Base-by-base conservation (phyloP, 106 monocot species). In the Dendrobium officinale region DNA sequence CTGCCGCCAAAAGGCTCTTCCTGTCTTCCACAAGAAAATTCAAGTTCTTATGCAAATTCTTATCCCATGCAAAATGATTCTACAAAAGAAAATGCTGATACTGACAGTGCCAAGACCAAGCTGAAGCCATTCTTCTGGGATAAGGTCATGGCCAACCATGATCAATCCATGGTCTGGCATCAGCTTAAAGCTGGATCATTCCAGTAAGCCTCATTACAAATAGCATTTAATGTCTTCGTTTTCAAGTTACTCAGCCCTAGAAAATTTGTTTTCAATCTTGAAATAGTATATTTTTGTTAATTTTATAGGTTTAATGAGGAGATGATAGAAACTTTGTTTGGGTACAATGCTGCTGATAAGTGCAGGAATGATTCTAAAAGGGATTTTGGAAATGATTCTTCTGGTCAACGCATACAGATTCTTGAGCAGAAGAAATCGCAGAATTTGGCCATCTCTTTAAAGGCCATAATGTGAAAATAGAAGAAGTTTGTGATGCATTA, bases 71-170 rank as follows among this genome's bases (percentile, higher is more conserved):
- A 81, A 77, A 86, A 81, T 75, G 76, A 19, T 68, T 81, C 83
- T 19, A 19, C 74, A 74, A 74, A 43, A 4, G 80, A 55, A 20
- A 80, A 81, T 42, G 54, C 49, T 33, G 75, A 54, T 40, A 80
- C 83, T 77, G 56, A 73, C 79, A 73, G 74, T 78, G 77, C 89
- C 22, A 89, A 86, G 79, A 83, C 89, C 13, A 89, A 92, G 82
- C 73, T 92, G 82, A 92, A 92, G 64, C 92, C 92, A 49, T 88
- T 92, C 26, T 89, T 89, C 79, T 92, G 92, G 92, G 92, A 92
- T 74, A 92, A 92, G 84, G 89, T 89, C 49, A 51, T 79, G 66
- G 80, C 92, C 24, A 89, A 85, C 61, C 86, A 89, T 75, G 92
- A 89, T 78, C 82, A 89, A 58, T 86, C 92, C 43, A 92, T 92